Base-by-base conservation (phyloP, 176 grass and related monocot species). In the Aegilops speltoides region DNA sequence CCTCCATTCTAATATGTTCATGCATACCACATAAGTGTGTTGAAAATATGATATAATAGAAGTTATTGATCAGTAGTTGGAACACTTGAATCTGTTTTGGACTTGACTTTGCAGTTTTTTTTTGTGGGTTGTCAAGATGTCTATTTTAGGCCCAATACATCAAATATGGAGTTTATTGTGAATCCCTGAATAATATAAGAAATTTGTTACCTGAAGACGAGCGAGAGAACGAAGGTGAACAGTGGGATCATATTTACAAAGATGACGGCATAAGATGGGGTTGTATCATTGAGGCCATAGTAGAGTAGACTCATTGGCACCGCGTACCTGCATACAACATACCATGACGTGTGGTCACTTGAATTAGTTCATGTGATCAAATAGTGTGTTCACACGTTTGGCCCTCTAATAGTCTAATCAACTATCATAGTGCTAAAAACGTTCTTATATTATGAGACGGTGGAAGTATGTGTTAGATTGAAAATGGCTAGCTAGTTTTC, bases 171-270 rank as follows among this genome's bases (percentile, higher is more conserved):
- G 4, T 59, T 11, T 37, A 57, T 62, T 38, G 6, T 62, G 13
- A 60, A 40, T 24, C 6, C 13, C 8, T 17, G 13, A 28, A 32
- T 32, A 14, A 7, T 68, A 10, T 1, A 20, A 66, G 50, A 3
- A 36, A 16, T n/a, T 78, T 11, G 32, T 23, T 85, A 95, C 93
- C 93, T 88, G 52, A 92, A 84, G 6, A 88, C 4, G 31, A 95
- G 38, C 22, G 90, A 76, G 11, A 95, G 84, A 19, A 88, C 23
- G 69, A 89, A 95, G 62, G 87, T 95, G 20, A 60, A 31, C 6
- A 92, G 71, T 14, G 93, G 90, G 71, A 88, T 78, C 63, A 92
- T 7, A 37, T 92, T 92, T 2, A 82, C 20, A 70, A 95, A 95
- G 28, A 86, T 87, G 37, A 82, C 60, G 7, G 90, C 83, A 5